phyloP scores from a whole-genome alignment of 164 flowering plant species.

The Vitis riparia region DNA sequence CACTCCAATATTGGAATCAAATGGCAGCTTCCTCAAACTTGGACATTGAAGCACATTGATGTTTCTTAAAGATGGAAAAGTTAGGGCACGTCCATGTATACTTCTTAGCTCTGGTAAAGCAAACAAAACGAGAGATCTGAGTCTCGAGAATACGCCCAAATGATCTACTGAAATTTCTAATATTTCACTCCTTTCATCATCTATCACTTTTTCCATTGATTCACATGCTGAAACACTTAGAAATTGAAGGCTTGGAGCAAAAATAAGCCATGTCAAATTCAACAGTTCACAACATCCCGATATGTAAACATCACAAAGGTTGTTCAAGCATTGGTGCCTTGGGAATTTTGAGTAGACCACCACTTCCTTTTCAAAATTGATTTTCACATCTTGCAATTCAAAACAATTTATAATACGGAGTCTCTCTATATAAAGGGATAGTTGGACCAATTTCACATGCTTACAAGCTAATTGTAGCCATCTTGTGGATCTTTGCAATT shows the following conservation, averaged over 20 bases:
- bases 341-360: no score
- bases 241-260: constrained; percentile 10
- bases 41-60: background rate
- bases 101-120: background rate
- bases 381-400: no score
- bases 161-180: no score
- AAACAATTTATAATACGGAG: no score
- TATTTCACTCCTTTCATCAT: background rate
- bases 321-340: background rate
- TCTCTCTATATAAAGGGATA: no score
- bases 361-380: no score
- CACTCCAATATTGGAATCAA: background rate
- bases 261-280: constrained; percentile 6
- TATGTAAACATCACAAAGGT: background rate
- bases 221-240: background rate
- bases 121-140: background rate
- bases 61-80: background rate
- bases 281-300: background rate
- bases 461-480: no score
- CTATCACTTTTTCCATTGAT: background rate
- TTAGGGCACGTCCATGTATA: background rate
- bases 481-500: no score
- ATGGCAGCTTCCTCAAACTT: background rate
- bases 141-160: background rate
- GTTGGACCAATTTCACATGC: no score